phyloP scores from a whole-genome alignment of 257 asterid genomes.

The Apocynum venetum region DNA sequence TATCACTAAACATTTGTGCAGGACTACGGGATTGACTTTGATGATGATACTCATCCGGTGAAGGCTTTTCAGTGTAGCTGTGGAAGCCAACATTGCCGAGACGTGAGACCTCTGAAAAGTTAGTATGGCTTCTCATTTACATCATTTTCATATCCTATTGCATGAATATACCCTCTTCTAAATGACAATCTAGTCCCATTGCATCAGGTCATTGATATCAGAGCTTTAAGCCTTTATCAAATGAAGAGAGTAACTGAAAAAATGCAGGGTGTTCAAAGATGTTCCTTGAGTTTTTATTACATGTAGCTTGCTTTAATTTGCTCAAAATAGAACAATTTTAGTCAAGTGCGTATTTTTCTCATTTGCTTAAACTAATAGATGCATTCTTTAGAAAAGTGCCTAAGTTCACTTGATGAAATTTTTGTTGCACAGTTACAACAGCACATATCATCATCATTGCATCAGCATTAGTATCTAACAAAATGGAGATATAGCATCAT shows the following conservation, averaged over 20 bases:
- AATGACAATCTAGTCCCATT: too few species aligned
- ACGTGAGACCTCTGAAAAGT: slow-evolving; percentile 26
- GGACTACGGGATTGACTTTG: slow-evolving; percentile 58
- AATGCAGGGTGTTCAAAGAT: too few species aligned
- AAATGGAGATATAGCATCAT: neutral
- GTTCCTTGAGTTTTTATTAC: too few species aligned
- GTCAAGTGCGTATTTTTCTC: too few species aligned
- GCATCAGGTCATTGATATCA: too few species aligned
- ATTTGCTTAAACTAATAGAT: neutral
- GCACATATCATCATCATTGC: too few species aligned
- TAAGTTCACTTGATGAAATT: neutral
- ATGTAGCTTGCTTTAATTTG: too few species aligned
- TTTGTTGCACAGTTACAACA: neutral
- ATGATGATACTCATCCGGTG: slow-evolving; percentile 29
- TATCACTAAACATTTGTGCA: slow-evolving; percentile 25
- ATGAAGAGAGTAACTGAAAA: too few species aligned
- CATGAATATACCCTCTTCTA: neutral
- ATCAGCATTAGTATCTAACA: neutral
- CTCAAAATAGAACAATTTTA: neutral
- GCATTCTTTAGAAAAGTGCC: neutral
- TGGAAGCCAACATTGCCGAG: slow-evolving; percentile 45
- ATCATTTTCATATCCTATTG: neutral
- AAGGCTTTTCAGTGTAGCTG: slow-evolving; percentile 47
- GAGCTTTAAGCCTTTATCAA: too few species aligned
- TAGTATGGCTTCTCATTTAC: slow-evolving; percentile 11